Conservation (phyloP, 164 flowering plant species). For the Akebia trifoliata region DNA sequence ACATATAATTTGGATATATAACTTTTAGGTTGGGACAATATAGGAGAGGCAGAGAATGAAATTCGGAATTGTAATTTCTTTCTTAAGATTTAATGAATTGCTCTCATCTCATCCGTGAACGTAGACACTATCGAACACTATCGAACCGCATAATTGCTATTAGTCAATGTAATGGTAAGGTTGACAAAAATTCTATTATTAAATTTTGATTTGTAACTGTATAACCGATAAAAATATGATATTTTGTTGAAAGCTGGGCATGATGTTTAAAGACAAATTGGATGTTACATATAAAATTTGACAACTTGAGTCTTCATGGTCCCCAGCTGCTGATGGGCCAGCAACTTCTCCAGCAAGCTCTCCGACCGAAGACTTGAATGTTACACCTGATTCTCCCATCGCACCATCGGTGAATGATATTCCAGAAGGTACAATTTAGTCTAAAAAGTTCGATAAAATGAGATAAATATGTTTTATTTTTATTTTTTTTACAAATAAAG, state of each 20-base stretch:
- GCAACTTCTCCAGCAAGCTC: constrained; percentile 13
- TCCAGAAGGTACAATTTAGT: constrained; percentile 5
- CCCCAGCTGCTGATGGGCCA: constrained; percentile 17
- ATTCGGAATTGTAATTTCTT: no score
- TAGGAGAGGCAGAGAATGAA: no score
- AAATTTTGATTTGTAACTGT: not conserved
- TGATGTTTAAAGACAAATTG: not conserved
- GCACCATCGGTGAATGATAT: constrained; percentile 10
- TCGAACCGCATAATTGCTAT: no score
- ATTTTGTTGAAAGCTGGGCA: not conserved
- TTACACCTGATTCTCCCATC: constrained; percentile 5
- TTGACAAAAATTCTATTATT: not conserved
- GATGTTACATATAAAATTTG: not conserved
- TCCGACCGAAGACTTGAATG: constrained; percentile 2
- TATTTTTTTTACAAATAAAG: not conserved
- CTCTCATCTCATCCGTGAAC: no score
- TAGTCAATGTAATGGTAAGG: constrained; percentile 18
- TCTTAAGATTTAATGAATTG: no score
- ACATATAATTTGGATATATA: no score
- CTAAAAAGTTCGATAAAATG: not conserved
- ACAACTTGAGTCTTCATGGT: not conserved
- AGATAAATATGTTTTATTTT: not conserved
- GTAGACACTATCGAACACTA: no score
- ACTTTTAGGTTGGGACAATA: no score
- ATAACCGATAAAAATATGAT: not conserved